A percentile compares a stretch with the other conserved stretches of the same genome.
phyloP scores from a whole-genome alignment of 2,329 filamentous ascomycete species.

The Sporothrix euskadiensis region DNA sequence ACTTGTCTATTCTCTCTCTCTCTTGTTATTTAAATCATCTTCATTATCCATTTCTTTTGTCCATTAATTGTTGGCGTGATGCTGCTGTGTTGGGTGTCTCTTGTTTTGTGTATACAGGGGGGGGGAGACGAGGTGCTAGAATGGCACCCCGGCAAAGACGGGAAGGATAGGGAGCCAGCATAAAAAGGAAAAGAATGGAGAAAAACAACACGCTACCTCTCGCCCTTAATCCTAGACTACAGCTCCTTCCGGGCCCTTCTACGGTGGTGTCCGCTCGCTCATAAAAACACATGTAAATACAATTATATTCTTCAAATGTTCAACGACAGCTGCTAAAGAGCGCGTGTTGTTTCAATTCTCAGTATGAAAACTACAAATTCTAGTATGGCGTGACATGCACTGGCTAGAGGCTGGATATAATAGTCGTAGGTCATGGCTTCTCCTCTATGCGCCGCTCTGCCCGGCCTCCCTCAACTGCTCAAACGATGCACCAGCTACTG shows the following conservation, averaged over 20 bases:
- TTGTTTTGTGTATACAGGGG: background rate
- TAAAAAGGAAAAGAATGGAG: background rate
- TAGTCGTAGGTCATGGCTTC: background rate
- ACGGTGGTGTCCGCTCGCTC: background rate
- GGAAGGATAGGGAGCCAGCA: slow-evolving; percentile 7
- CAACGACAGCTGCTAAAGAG: background rate
- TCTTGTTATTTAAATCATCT: slow-evolving; percentile 8
- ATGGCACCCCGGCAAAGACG: background rate
- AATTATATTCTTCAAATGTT: background rate
- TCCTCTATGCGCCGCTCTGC: slow-evolving; percentile 48
- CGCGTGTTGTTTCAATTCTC: background rate
- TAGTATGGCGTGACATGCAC: background rate
- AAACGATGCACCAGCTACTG: slow-evolving; percentile 36
- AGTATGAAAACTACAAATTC: background rate
- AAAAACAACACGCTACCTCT: background rate
- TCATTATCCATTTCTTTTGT: slow-evolving; percentile 10
- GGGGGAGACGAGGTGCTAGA: background rate
- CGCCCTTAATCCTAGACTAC: background rate
- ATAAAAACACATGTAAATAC: slow-evolving; percentile 12
- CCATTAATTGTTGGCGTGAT: slow-evolving; percentile 9
- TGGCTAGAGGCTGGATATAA: background rate
- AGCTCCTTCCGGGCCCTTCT: background rate
- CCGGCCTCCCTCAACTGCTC: slow-evolving; percentile 51
- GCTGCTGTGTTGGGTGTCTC: slow-evolving; percentile 17
- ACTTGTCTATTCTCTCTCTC: background rate